Evolutionary conservation across 495 filamentous ascomycete species (phyloP), one percentile per base, ranked within the genome.

Genomic region (Darksidea phi): DNA sequence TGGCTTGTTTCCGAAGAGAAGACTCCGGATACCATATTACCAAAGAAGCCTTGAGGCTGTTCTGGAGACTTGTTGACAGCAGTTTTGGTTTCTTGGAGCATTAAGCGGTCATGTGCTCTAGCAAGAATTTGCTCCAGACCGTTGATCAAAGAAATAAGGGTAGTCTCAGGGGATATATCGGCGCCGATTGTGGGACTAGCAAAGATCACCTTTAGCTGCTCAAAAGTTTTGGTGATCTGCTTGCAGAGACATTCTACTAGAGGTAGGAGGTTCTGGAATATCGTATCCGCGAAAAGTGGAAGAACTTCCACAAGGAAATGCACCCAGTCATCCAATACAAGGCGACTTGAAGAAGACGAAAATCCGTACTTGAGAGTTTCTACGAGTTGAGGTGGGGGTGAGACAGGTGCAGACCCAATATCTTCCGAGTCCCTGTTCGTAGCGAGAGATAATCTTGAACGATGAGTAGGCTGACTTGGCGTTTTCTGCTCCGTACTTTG

Each of bases 1-100:
- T 91, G 91, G 2, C 80, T 86, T 6, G 85, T 79, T 54, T 97
- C 93, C 0, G 88, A 82, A 8, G 87, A 79, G 71, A 96, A 96
- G 0, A 96, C 89, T 0, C 91, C 91, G 1, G 91, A 94, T 1
- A 96, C 91, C 89, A 97, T 95, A 66, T 91, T 96, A 17, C 93
- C 91, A 68, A 98, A 96, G 73, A 97, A 96, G 45, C 92, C 88
- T 68, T 94, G 89, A 13, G 86, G 79, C 68, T 91, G 88, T 64
- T 96, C 90, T 37, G 90, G 89, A 56, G 82, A 88, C 74, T 93
- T 96, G 37, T 82, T 74, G 36, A 79, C 74, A 51, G 84, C 79
- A 36, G 74, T 75, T 60, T 86, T 88, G 42, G 84, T 77, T 73
- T 96, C 90, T 62, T 95, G 89, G 38, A 79, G 75, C 25, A 91